Base-by-base conservation (phyloP, 495 filamentous ascomycete genomes). In the Chaetomidium leptoderma region DNA sequence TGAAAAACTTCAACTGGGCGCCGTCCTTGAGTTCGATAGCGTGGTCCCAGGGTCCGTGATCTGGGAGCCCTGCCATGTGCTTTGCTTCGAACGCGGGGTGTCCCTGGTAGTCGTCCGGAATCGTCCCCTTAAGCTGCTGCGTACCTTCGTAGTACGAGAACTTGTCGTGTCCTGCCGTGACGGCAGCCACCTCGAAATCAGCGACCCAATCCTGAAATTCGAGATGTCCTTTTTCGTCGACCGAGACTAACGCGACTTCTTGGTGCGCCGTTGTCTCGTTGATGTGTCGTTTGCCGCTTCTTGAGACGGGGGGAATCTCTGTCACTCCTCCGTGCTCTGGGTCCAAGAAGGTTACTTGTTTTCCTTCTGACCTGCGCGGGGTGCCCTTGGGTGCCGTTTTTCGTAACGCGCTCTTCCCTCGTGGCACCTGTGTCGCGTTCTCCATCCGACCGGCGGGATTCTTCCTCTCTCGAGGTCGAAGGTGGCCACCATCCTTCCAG, bases 11-110 rank as follows among this genome's bases (percentile, higher is more conserved):
- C 27, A 55, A 26, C 30, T 55, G 14, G 24, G 19, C 26, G 35
- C 29, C 40, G 1, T 55, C 53, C 32, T 55, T 48, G 13, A 56
- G 43, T 14, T 48, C 29, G 13, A 57, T 57, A 19, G 46, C 27
- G 24, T 46, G 14, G 10, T 58, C 27, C 36, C 11, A 58, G 6
- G 47, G 56, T 52, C 56, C 26, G 4, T 37, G 17, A 7, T 40
- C 33, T 33, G n/a, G 43, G 2, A 57, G n/a, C 17, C 55, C 55
- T 39, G 29, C 19, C 6, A 58, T 17, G 24, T 58, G n/a, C 19
- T 50, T 58, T 21, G 35, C 35, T 6, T 26, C 35, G 29, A 58
- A 58, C 19, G 43, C 54, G 3, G 21, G 19, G 24, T 57, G 43
- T 29, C 54, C 30, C 7, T 30, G 6, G 24, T 58, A 51, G 0